phyloP scores from a whole-genome alignment of 2,329 filamentous ascomycete genomes.

The Calonectria naviculata region DNA sequence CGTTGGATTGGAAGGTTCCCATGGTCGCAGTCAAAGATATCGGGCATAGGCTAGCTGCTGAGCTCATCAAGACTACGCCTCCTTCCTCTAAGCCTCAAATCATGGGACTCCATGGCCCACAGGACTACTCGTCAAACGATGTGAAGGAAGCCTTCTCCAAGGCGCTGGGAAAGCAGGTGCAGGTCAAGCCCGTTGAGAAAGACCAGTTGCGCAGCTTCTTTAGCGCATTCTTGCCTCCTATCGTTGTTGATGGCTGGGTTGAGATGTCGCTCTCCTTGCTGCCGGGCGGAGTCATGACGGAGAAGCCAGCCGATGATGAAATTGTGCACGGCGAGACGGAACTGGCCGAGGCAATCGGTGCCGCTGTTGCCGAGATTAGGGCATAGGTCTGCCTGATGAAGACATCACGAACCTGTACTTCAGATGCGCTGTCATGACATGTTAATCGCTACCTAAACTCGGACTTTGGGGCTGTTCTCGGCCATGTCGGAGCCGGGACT shows the following conservation, averaged over 20 bases:
- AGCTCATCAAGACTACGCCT: slow-evolving; percentile 31
- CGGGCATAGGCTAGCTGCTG: slow-evolving; percentile 37
- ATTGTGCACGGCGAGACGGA: slow-evolving; percentile 36
- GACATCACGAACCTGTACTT: background rate
- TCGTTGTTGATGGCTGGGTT: slow-evolving; percentile 40
- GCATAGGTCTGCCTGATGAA: background rate
- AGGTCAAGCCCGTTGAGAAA: slow-evolving; percentile 41
- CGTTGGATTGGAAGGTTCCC: slow-evolving; percentile 44
- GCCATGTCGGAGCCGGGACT: background rate
- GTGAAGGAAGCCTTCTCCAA: slow-evolving; percentile 43
- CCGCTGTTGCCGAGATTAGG: background rate
- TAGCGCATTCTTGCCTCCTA: slow-evolving; percentile 33
- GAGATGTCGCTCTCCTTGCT: slow-evolving; percentile 46
- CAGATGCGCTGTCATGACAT: background rate
- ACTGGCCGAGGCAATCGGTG: slow-evolving; percentile 30
- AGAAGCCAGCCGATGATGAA: slow-evolving; percentile 24
- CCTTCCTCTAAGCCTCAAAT: slow-evolving; percentile 39
- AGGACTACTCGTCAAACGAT: slow-evolving; percentile 42
- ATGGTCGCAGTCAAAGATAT: slow-evolving; percentile 46
- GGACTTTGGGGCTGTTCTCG: background rate
- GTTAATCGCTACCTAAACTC: background rate
- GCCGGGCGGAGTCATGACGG: slow-evolving; percentile 38
- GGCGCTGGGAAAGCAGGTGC: slow-evolving; percentile 38
- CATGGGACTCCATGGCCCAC: slow-evolving; percentile 46
- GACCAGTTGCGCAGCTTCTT: slow-evolving; percentile 35